Evolutionary conservation across 805 yeast species (phyloP).

Genomic region (Wickerhamomyces subpelliculosus): DNA sequence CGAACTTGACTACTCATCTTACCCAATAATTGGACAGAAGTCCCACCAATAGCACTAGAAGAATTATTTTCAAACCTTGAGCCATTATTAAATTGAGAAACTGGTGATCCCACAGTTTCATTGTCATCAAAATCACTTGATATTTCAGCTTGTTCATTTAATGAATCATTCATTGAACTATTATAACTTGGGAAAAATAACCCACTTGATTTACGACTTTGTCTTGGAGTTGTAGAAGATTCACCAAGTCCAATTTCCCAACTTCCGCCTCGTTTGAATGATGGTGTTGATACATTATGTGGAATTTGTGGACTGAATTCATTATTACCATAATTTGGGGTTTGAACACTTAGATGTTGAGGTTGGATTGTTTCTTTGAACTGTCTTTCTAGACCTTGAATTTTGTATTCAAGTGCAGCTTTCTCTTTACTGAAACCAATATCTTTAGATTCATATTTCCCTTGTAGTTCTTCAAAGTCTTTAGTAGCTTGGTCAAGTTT

Average conservation of each 20-base stretch:
- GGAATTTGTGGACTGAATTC: slow-evolving; percentile 3
- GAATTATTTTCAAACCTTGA: slow-evolving; percentile 7
- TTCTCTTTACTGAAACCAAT: slow-evolving; percentile 11
- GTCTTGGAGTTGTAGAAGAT: slow-evolving; percentile 40
- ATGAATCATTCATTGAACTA: slow-evolving; percentile 7
- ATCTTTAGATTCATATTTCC: slow-evolving; percentile 14
- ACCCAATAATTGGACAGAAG: slow-evolving; percentile 56
- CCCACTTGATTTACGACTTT: slow-evolving; percentile 18
- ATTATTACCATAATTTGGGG: slow-evolving; percentile 1
- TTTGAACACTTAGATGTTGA: slow-evolving; percentile 10
- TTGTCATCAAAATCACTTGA: slow-evolving; percentile 10
- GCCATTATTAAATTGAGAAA: slow-evolving; percentile 12
- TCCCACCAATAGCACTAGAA: slow-evolving; percentile 20
- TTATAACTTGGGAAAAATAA: background rate
- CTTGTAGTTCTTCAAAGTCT: slow-evolving; percentile 21
- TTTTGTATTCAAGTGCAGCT: slow-evolving; percentile 11
- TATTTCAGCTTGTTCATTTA: slow-evolving; percentile 8
- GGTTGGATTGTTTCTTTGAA: slow-evolving; percentile 10
- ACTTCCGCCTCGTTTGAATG: slow-evolving; percentile 12
- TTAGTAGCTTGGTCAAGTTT: slow-evolving; percentile 17
- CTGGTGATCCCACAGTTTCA: slow-evolving; percentile 12
- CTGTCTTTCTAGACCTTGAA: slow-evolving; percentile 13
- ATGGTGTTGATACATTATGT: slow-evolving; percentile 13
- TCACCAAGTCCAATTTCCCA: slow-evolving; percentile 39
- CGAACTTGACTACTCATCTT: slow-evolving; percentile 73